phyloP scores from a whole-genome alignment of 371 early-diverging fungal species.

The Syncephalastrum monosporum region DNA sequence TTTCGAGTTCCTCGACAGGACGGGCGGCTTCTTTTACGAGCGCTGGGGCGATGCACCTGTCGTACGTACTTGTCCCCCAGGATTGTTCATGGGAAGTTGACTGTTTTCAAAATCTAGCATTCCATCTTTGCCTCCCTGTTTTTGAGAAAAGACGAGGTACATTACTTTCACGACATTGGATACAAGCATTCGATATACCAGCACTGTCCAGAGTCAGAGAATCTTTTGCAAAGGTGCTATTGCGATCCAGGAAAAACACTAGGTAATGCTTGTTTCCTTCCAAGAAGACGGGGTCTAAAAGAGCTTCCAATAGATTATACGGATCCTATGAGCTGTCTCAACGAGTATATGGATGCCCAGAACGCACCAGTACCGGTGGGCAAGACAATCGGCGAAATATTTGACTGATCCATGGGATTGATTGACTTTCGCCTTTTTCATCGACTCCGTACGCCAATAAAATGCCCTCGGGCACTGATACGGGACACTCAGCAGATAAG shows the following conservation, averaged over 20 bases:
- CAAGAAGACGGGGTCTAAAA: neutral
- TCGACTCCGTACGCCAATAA: no score
- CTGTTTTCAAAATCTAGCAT: slow-evolving; percentile 38
- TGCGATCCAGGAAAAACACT: slow-evolving; percentile 33
- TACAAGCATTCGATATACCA: slow-evolving; percentile 69
- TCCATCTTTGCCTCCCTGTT: slow-evolving; percentile 76
- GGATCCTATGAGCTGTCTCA: slow-evolving; percentile 40
- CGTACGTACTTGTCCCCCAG: slow-evolving; percentile 18
- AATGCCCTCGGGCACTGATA: no score
- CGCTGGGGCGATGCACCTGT: slow-evolving; percentile 11
- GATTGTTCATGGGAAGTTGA: no score
- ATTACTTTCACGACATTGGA: slow-evolving; percentile 89
- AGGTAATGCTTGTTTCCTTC: slow-evolving; percentile 15
- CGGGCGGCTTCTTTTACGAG: slow-evolving; percentile 73
- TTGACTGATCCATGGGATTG: neutral
- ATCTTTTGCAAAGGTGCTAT: slow-evolving; percentile 21
- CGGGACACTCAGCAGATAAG: no score
- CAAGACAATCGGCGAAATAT: slow-evolving; percentile 30
- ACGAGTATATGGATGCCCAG: slow-evolving; percentile 31
- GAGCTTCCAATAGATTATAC: slow-evolving; percentile 26
- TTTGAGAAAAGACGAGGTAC: slow-evolving; percentile 68
- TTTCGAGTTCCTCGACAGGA: slow-evolving; percentile 45
- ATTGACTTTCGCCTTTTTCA: no score
- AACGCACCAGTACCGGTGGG: slow-evolving; percentile 9
- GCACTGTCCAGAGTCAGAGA: slow-evolving; percentile 65